Percentiles rank a stretch among this genome's conserved stretches.
phyloP scores from a whole-genome alignment of 2,329 filamentous ascomycete species.

The Pyrenophora seminiperda region DNA sequence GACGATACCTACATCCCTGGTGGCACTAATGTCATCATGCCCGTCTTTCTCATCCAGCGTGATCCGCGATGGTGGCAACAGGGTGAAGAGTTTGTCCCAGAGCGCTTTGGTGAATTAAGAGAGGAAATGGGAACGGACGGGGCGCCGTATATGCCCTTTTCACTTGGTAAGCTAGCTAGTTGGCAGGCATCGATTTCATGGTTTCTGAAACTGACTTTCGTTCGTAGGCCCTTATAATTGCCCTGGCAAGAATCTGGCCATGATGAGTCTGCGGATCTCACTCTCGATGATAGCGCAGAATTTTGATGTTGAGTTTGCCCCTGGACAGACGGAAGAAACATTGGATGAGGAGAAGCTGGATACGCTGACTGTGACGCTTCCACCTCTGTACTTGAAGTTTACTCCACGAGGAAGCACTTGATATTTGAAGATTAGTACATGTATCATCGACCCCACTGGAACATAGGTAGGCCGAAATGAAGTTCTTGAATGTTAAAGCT shows the following conservation, averaged over 20 bases:
- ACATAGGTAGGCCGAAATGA: too few relatives aligned
- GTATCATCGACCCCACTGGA: too few relatives aligned
- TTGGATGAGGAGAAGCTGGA: constrained; percentile 29
- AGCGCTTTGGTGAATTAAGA: constrained; percentile 22
- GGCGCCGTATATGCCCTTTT: constrained; percentile 25
- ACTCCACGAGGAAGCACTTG: constrained; percentile 12
- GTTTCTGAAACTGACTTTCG: constrained; percentile 1
- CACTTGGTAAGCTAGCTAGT: constrained; percentile 10
- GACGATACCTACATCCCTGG: constrained; percentile 19
- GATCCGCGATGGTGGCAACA: constrained; percentile 22
- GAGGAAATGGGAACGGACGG: constrained; percentile 25
- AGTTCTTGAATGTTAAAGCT: too few relatives aligned
- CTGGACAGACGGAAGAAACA: constrained; percentile 21
- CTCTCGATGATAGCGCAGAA: constrained; percentile 19
- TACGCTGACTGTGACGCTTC: constrained; percentile 32
- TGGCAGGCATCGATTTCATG: not conserved
- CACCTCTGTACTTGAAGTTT: constrained; percentile 36
- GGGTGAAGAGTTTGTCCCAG: constrained; percentile 21
- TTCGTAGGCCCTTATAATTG: constrained; percentile 20
- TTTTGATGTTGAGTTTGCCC: constrained; percentile 24
- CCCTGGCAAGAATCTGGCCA: constrained; percentile 26
- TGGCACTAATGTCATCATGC: constrained; percentile 18
- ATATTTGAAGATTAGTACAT: too few relatives aligned
- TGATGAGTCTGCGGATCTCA: constrained; percentile 18
- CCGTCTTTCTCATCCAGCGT: constrained; percentile 15